Base-by-base conservation (phyloP, 176 grass and related monocot species). In the Oryza australiensis region DNA sequence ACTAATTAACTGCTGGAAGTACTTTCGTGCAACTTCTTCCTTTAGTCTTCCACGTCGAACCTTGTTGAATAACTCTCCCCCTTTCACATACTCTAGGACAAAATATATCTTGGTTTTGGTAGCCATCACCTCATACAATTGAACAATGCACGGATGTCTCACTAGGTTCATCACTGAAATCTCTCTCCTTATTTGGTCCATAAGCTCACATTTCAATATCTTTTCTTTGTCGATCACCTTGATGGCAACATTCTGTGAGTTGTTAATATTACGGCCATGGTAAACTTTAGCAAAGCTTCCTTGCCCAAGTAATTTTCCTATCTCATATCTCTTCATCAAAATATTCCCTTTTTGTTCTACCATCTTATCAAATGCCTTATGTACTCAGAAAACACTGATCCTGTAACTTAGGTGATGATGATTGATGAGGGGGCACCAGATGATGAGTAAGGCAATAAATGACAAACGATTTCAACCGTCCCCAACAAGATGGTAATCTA, bases 241-340 rank as follows among this genome's bases (percentile, higher is more conserved):
- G 69, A 98, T 90, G 7, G 96, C 92, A 86, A 95, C 96, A 30
- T 87, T 91, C 15, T 90, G 85, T 22, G 85, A 86, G 68, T 89
- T 93, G 22, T 63, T 78, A 57, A 93, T 23, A 87, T 87, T 77
- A 33, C 86, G 90, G 72, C 77, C 93, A 88, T 85, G 86, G 70
- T 95, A 98, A 49, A 98, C 93, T 88, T 98, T 95, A 55, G 96
- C 96, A 88, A 95, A 98, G 41, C 92, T 98, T 22, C 92, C 96
- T 87, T 93, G 83, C 11, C 96, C 96, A 43, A 98, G 82, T 79
- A 98, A 86, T 46, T 81, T 87, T 24, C 95, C 96, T 12, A 98
- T 87, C 73, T 98, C 92, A 38, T 86, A 98, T 46, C 42, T 92
- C 42, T 89, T 57, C 92, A 95, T 91, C 73, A 98, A 72, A 70